Evolutionary conservation across 768 basidiomycete species (phyloP), one percentile per base, ranked within the genome.

Genomic region (Collybia sp.): DNA sequence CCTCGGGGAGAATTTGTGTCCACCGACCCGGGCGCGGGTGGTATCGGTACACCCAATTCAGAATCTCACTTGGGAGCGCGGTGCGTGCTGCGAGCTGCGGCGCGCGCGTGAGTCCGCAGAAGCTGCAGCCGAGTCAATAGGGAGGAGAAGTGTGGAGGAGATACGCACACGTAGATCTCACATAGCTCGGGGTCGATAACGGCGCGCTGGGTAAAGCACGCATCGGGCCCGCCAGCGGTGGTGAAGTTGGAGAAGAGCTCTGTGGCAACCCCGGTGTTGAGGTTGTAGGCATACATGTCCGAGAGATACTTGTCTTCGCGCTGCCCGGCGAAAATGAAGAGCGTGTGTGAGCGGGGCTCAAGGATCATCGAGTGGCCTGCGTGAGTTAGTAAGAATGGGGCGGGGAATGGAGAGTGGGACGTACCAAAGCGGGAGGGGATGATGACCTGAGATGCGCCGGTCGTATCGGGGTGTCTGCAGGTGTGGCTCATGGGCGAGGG

Each of bases 351-450:
- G 10, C 60, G 63, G 4, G 82, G 68, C 44, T 90, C 88, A 15
- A 89, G 69, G 4, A 89, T 76, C 88, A 92, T 91, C 3, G 87
- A 88, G 63, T 91, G 88, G 0, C 87, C 85, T 83, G 33, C 3
- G 16, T 36, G 3, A 10, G 17, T 13, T 20, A 35, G 15, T 5
- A 33, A 38, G 16, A 41, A 25, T 19, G 19, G 34, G 36, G 32
- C 43, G 39, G 18, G 6, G 6, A 19, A 45, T 15, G 44, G 16
- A 44, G 35, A 20, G 25, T 40, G 34, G 36, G 3, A 58, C 67
- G 43, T 54, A 80, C 83, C 86, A 48, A 72, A 85, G 15, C 86
- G 82, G 9, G 79, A 68, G 1, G 82, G 72, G 16, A 87, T 79
- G 16, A 66, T 50, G 1, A 66, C 62, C 42, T 73, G 71, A 0